Evolutionary conservation across 768 basidiomycete species (phyloP).

Genomic region (Auriscalpium orientale): DNA sequence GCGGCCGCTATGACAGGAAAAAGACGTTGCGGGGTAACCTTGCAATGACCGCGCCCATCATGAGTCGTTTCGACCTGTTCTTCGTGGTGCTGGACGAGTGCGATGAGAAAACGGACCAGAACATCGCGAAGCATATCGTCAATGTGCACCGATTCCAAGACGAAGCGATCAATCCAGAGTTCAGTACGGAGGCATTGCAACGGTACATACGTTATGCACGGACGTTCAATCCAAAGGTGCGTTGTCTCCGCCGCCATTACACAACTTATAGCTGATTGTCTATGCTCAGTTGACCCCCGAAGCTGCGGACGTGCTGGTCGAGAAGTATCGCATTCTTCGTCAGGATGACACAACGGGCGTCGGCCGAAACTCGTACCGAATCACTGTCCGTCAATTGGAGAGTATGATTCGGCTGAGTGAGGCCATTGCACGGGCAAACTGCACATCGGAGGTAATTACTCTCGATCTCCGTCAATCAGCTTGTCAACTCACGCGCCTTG

Average conservation of each 20-base stretch:
- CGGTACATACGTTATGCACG: constrained; percentile 95
- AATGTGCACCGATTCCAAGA: constrained; percentile 95
- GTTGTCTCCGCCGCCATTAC: constrained; percentile 10
- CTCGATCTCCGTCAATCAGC: not conserved
- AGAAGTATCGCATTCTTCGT: constrained; percentile 87
- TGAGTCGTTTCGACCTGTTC: constrained; percentile 97
- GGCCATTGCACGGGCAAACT: constrained; percentile 95
- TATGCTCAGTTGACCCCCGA: constrained; percentile 73
- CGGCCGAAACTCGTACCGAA: constrained; percentile 89
- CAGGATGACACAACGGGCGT: constrained; percentile 89
- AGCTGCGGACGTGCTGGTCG: constrained; percentile 87
- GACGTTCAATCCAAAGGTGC: constrained; percentile 95
- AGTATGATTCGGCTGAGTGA: constrained; percentile 98
- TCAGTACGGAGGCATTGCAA: constrained; percentile 93
- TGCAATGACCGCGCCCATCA: constrained; percentile 97
- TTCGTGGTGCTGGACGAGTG: constrained; percentile 98
- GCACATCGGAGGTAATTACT: constrained; percentile 71
- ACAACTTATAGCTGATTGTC: constrained; percentile 1
- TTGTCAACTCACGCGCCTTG: not conserved
- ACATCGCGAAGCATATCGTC: constrained; percentile 95
- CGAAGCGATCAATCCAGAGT: constrained; percentile 92
- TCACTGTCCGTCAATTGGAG: constrained; percentile 96
- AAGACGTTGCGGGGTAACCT: constrained; percentile 87
- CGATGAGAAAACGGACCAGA: constrained; percentile 84
- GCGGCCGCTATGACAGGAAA: constrained; percentile 94